These are phyloP conservation scores for Leccinum pellstonianum DNA, from an alignment of 768 basidiomycete genomes.

Conservation along the genomic window DNA sequence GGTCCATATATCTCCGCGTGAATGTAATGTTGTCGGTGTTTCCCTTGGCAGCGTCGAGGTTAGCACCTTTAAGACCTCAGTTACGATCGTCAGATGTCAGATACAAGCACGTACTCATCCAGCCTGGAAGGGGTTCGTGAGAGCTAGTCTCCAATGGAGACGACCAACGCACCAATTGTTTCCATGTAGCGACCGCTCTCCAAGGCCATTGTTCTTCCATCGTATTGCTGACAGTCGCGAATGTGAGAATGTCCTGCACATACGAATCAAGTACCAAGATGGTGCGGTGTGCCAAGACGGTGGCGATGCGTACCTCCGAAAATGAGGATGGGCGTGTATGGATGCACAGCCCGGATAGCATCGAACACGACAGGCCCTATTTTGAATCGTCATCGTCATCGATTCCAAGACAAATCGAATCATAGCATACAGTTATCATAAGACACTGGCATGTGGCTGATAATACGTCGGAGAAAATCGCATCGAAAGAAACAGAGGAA, in stretches of 20 bases:
- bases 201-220: conserved; percentile 39
- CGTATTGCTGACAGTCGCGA: conserved; percentile 29
- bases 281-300: not conserved
- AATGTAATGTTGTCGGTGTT: conserved; percentile 55
- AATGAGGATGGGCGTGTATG: conserved; percentile 73
- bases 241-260: conserved; percentile 49
- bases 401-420: not conserved
- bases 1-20: conserved; percentile 72
- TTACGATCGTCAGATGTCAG: not conserved
- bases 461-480: not conserved
- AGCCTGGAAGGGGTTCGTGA: conserved; percentile 34
- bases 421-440: conserved; percentile 57
- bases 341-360: conserved; percentile 71
- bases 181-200: conserved; percentile 95
- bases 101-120: conserved; percentile 52
- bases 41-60: conserved; percentile 41
- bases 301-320: conserved; percentile 56
- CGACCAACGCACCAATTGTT: conserved; percentile 61
- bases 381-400: not conserved
- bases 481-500: conserved; percentile 1
- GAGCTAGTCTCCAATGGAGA: not conserved
- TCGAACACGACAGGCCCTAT: conserved; percentile 72
- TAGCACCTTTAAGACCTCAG: conserved; percentile 38
- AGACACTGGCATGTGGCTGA: conserved; percentile 80
- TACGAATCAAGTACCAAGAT: not conserved